Conservation (phyloP, 768 basidiomycete species). For the Pleurotus eryngii region DNA sequence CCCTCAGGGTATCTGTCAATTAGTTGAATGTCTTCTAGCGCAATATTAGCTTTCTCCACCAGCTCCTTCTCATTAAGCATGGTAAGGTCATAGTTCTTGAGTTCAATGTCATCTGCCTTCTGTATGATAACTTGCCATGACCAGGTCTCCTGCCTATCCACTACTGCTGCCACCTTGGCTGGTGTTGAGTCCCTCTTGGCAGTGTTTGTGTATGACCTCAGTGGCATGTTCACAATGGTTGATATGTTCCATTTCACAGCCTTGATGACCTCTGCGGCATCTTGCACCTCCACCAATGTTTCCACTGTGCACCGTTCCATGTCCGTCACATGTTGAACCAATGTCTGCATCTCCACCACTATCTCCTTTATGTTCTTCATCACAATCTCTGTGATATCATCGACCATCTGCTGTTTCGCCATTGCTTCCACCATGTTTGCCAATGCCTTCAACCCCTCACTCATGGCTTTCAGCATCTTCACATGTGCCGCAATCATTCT, state of each 20-base stretch:
- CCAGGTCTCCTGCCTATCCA: not conserved
- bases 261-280: too few species aligned
- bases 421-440: not conserved
- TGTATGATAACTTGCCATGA: not conserved
- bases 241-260: too few species aligned
- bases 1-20: not conserved
- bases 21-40: not conserved
- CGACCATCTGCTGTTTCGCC: not conserved
- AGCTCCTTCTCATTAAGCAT: constrained; percentile 1
- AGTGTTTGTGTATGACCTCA: not conserved
- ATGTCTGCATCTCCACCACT: too few species aligned
- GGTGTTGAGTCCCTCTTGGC: not conserved
- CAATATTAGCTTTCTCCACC: constrained; percentile 7
- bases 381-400: too few species aligned
- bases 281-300: too few species aligned
- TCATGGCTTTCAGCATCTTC: not conserved
- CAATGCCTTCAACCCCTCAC: not conserved
- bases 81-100: not conserved
- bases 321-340: too few species aligned
- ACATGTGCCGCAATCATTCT: not conserved
- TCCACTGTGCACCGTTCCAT: too few species aligned
- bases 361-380: too few species aligned
- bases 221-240: too few species aligned
- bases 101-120: not conserved
- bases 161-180: not conserved